These are phyloP conservation scores for Neocallimastix lanati DNA, from an alignment of 192 early-diverging fungal genomes.

Conservation along the genomic window DNA sequence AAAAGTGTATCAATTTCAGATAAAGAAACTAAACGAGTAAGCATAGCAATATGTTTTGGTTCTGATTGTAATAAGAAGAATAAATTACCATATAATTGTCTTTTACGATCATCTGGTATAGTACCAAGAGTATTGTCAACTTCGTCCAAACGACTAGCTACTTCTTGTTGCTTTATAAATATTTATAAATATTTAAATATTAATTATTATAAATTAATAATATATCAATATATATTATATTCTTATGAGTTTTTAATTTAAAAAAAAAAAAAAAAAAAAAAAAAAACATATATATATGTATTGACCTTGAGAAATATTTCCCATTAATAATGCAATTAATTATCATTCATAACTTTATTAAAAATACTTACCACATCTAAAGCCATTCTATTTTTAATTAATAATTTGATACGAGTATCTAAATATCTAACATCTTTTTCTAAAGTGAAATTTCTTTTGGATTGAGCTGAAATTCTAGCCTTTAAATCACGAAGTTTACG, in stretches of 20 bases:
- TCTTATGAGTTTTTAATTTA: no score
- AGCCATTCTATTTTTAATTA: constrained; percentile 88
- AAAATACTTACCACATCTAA: constrained; percentile 49
- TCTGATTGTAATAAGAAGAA: constrained; percentile 83
- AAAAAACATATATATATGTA: no score
- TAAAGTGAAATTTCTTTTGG: constrained; percentile 85
- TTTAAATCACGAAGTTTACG: constrained; percentile 68
- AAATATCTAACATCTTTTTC: constrained; percentile 84
- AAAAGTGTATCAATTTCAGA: constrained; percentile 84
- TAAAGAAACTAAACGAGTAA: constrained; percentile 65
- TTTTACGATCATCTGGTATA: constrained; percentile 60
- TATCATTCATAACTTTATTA: no score
- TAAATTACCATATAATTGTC: constrained; percentile 77
- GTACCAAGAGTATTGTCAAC: constrained; percentile 21
- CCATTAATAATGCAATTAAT: no score
- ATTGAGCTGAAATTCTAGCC: constrained; percentile 70
- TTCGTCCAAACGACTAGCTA: constrained; percentile 50
- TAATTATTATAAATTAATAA: no score
- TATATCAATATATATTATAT: no score
- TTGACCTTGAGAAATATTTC: no score
- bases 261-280: no score
- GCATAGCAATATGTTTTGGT: constrained; percentile 72
- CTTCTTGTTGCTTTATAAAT: constrained; percentile 61
- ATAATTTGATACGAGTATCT: constrained; percentile 71
- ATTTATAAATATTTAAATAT: no score